A percentile compares a stretch with the other conserved stretches of the same genome.
These are phyloP conservation scores for Kwoniella dejecticola DNA, from an alignment of 768 basidiomycete species.

Conservation along the genomic window DNA sequence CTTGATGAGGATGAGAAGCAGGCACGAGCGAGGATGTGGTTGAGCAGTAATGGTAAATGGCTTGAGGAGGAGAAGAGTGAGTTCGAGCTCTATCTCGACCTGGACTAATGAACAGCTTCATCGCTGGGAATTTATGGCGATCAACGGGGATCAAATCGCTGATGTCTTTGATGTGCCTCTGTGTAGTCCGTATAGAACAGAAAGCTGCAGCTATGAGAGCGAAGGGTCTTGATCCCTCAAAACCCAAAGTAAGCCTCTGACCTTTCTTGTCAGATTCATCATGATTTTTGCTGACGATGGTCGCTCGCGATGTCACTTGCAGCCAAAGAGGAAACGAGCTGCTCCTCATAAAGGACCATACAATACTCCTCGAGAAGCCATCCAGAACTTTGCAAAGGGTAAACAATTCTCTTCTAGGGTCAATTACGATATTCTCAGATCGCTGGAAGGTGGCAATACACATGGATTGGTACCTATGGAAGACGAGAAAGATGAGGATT, in stretches of 20 bases:
- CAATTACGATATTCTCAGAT: slow-evolving; percentile 37
- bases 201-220: slow-evolving; percentile 27
- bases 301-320: too few relatives aligned
- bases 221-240: slow-evolving; percentile 33
- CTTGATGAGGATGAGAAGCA: slow-evolving; percentile 43
- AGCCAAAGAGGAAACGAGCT: slow-evolving; percentile 36
- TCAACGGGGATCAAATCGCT: background rate
- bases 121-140: background rate
- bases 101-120: background rate
- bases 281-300: too few relatives aligned
- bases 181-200: slow-evolving; percentile 30
- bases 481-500: slow-evolving; percentile 33
- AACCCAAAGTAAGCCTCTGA: slow-evolving; percentile 38
- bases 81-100: slow-evolving; percentile 15
- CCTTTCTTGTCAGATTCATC: background rate
- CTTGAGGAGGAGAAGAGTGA: slow-evolving; percentile 44
- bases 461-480: slow-evolving; percentile 27
- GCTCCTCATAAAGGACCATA: slow-evolving; percentile 34
- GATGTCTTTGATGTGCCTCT: background rate
- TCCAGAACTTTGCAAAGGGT: slow-evolving; percentile 30
- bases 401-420: slow-evolving; percentile 46
- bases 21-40: slow-evolving; percentile 45
- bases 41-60: slow-evolving; percentile 46
- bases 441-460: slow-evolving; percentile 7
- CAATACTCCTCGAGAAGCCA: slow-evolving; percentile 36